Conservation (phyloP, 2,329 filamentous ascomycete genomes). For the Fusarium keratoplasticum region DNA sequence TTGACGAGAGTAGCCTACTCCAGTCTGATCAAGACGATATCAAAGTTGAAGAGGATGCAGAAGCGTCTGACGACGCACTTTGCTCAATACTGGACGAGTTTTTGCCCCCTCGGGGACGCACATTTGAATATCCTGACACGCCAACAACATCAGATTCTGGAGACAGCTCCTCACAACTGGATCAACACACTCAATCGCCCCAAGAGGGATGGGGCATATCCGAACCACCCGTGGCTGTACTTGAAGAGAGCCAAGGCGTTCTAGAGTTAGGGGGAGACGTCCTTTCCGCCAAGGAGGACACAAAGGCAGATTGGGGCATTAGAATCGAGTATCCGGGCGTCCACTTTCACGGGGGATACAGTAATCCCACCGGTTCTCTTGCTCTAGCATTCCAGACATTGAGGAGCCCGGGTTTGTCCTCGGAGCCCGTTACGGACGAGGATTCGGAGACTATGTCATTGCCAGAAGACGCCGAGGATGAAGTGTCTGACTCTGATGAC, state of each 20-base stretch:
- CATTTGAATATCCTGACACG: not conserved
- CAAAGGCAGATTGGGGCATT: not conserved
- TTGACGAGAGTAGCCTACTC: not conserved
- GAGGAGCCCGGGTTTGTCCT: not conserved
- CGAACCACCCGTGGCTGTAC: too few relatives aligned
- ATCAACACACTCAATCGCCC: not conserved
- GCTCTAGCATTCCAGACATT: not conserved
- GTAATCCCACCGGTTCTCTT: not conserved
- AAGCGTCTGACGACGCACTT: not conserved
- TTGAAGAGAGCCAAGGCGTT: too few relatives aligned
- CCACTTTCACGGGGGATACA: too few relatives aligned
- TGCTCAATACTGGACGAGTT: not conserved
- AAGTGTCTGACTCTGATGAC: fast-evolving
- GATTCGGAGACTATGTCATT: fast-evolving
- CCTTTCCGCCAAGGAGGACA: too few relatives aligned
- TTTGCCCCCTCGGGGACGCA: not conserved
- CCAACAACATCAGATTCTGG: not conserved
- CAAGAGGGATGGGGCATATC: not conserved
- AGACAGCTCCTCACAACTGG: not conserved
- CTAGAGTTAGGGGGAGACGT: too few relatives aligned
- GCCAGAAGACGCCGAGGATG: not conserved
- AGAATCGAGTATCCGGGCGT: too few relatives aligned
- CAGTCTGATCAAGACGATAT: not conserved
- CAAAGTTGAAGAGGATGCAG: not conserved
- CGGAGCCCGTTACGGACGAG: not conserved